Conservation (phyloP, 345 rosid species). For the Mercurialis annua region DNA sequence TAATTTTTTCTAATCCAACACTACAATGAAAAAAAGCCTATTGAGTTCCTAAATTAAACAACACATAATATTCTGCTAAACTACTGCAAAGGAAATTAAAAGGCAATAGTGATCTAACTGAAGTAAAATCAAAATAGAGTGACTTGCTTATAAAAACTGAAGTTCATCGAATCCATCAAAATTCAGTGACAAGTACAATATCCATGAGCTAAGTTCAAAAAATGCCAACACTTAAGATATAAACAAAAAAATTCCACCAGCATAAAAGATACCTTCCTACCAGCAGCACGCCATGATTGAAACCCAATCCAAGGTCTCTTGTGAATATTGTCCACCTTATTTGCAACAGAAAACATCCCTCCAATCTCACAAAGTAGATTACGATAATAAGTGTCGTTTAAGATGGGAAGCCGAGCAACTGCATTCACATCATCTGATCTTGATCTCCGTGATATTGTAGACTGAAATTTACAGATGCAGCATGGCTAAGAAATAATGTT, state of each 20-base stretch:
- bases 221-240: background rate
- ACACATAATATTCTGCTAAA: background rate
- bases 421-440: slow-evolving; percentile 98
- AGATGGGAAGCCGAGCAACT: slow-evolving; percentile 64
- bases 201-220: background rate
- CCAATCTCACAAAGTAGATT: slow-evolving; percentile 86
- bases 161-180: background rate
- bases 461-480: slow-evolving; percentile 40
- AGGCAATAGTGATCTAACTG: background rate
- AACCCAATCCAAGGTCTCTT: slow-evolving; percentile 99
- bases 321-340: slow-evolving; percentile 84
- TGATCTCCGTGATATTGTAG: slow-evolving; percentile 62
- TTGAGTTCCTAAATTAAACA: background rate
- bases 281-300: slow-evolving; percentile 97
- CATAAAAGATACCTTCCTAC: slow-evolving; percentile 75
- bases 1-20: background rate
- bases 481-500: slow-evolving; percentile 16
- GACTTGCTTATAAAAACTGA: background rate
- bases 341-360: slow-evolving; percentile 94
- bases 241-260: slow-evolving; percentile 12
- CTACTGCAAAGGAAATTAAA: too few species aligned
- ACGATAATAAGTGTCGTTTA: slow-evolving; percentile 60
- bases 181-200: background rate
- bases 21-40: background rate
- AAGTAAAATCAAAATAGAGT: background rate